A percentile compares a stretch with the other conserved stretches of the same genome.
Conservation (phyloP, 1,284 basidiomycete species). For the Pterula multifida region DNA sequence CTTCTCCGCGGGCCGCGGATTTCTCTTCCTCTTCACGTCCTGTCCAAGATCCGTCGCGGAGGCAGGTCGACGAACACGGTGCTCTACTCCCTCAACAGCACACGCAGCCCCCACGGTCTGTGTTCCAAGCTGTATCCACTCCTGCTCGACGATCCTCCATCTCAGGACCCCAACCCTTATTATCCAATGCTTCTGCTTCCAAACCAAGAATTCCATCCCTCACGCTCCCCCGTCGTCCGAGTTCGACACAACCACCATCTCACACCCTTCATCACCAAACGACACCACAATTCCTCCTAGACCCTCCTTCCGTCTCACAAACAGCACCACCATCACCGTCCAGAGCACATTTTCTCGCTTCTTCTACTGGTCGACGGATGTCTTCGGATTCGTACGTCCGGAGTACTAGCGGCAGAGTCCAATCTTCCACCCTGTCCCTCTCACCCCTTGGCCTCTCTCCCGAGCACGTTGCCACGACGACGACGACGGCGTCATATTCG, state of each 20-base stretch:
- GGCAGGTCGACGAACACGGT: background rate
- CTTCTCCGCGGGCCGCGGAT: background rate
- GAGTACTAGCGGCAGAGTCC: background rate
- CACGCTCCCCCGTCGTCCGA: background rate
- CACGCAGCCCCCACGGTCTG: background rate
- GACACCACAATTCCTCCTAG: background rate
- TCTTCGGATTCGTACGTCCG: background rate
- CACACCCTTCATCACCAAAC: background rate
- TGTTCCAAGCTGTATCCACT: background rate
- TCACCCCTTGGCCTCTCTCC: background rate
- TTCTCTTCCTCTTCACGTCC: background rate
- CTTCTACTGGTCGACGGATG: background rate
- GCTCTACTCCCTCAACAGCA: background rate
- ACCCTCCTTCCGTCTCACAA: background rate
- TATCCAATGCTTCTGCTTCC: background rate
- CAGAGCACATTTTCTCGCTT: background rate
- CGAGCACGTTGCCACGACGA: background rate
- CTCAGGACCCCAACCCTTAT: background rate
- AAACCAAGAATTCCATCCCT: background rate
- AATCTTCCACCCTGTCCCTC: background rate
- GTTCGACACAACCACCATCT: background rate
- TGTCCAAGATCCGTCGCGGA: background rate
- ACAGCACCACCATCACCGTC: background rate
- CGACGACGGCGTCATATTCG: background rate
- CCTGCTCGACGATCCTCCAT: background rate